Evolutionary conservation across 768 basidiomycete genomes (phyloP).

Genomic region (Lyophyllum semitale): DNA sequence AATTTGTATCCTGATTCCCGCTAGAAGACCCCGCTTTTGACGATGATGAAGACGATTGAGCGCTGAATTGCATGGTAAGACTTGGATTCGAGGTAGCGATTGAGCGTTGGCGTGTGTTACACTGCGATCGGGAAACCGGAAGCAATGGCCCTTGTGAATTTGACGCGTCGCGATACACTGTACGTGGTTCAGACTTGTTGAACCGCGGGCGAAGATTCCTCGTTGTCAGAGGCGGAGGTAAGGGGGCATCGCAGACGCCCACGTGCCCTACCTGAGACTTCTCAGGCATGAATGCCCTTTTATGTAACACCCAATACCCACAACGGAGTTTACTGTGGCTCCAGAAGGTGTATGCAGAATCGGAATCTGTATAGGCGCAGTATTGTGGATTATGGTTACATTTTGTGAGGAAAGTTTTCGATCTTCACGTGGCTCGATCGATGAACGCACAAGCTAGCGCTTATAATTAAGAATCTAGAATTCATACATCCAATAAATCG

Average conservation of each 20-base stretch:
- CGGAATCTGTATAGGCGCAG: not conserved
- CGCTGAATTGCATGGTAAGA: constrained; percentile 8
- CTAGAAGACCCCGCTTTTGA: constrained; percentile 2
- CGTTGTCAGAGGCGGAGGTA: constrained; percentile 15
- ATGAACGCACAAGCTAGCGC: too few species aligned
- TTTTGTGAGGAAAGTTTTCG: not conserved
- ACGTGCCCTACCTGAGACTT: constrained; percentile 18
- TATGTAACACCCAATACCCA: not conserved
- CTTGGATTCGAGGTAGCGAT: not conserved
- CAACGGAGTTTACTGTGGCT: constrained; percentile 4
- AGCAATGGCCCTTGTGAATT: not conserved
- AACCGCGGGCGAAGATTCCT: constrained; percentile 14
- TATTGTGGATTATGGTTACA: not conserved
- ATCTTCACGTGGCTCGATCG: not conserved
- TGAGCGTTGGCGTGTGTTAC: not conserved
- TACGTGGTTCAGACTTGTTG: not conserved
- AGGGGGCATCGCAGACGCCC: constrained; percentile 9
- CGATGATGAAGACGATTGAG: constrained; percentile 5
- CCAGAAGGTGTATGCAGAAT: not conserved
- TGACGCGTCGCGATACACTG: constrained; percentile 1
- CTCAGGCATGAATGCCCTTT: constrained; percentile 7
- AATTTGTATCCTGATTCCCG: not conserved
- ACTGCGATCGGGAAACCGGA: not conserved
- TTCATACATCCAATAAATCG: too few species aligned
- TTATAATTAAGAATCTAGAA: too few species aligned